Evolutionary conservation across 1,284 basidiomycete species (phyloP).

Genomic region (Rhodotorula mucilaginosa): DNA sequence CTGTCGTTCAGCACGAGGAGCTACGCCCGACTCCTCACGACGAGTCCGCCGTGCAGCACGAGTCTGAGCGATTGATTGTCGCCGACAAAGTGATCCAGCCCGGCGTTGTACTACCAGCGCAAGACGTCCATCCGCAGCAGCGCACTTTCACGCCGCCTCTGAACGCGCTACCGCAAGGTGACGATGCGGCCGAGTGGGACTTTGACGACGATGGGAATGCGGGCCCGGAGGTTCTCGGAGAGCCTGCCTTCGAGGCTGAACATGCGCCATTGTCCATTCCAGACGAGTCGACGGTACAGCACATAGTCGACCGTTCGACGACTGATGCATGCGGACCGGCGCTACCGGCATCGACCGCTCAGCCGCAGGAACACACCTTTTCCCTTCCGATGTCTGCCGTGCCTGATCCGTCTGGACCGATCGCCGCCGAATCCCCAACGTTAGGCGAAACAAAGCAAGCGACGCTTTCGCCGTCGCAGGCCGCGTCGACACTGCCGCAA

Average conservation of each 20-base stretch:
- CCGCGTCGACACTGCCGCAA: neutral
- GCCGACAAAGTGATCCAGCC: neutral
- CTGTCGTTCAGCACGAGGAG: slow-evolving; percentile 17
- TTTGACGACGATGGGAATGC: neutral
- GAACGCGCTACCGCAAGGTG: neutral
- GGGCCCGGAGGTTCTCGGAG: neutral
- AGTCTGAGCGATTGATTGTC: slow-evolving; percentile 17
- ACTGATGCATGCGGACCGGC: too few relatives aligned
- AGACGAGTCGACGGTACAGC: slow-evolving; percentile 2
- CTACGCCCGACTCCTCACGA: slow-evolving; percentile 14
- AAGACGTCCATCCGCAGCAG: slow-evolving; percentile 13
- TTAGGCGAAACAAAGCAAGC: neutral
- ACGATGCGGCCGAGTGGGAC: slow-evolving; percentile 4
- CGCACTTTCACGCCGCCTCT: slow-evolving; percentile 11
- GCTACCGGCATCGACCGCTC: neutral
- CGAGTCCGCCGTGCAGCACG: slow-evolving; percentile 24
- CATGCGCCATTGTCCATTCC: neutral
- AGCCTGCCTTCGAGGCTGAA: neutral
- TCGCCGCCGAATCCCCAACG: neutral
- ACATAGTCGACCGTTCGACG: neutral
- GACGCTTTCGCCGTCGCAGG: too few relatives aligned
- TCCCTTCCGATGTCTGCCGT: neutral
- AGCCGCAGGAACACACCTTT: slow-evolving; percentile 1
- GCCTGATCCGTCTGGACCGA: too few relatives aligned
- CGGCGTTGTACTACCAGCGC: neutral